A percentile compares a stretch with the other conserved stretches of the same genome.
These are phyloP conservation scores for Coelastrella sp. DNA, from an alignment of 139 green algal genomes.

Conservation along the genomic window DNA sequence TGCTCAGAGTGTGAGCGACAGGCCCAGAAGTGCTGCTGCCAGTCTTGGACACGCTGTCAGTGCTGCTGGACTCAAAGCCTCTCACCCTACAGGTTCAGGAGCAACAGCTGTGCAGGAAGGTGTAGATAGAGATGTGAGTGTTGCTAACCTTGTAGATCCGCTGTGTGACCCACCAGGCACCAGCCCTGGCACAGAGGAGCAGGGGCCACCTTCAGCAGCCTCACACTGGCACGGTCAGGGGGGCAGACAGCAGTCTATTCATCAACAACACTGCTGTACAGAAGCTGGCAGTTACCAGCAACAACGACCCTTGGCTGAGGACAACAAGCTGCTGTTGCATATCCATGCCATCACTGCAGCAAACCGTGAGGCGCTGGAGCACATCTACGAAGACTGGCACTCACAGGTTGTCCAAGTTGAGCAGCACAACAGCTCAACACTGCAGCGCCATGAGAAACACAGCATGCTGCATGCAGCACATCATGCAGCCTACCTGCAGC, in stretches of 20 bases:
- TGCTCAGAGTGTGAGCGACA: background rate
- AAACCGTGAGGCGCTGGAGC: background rate
- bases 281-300: background rate
- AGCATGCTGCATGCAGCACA: constrained; percentile 6
- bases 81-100: background rate
- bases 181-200: background rate
- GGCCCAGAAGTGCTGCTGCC: background rate
- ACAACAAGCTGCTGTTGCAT: background rate
- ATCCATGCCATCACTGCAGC: background rate
- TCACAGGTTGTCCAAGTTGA: constrained; percentile 2
- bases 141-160: no score
- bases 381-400: constrained; percentile 16
- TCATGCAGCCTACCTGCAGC: background rate
- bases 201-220: background rate
- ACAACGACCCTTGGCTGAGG: background rate
- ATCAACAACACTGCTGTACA: background rate
- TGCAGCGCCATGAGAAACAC: background rate
- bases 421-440: constrained; percentile 17
- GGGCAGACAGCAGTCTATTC: background rate
- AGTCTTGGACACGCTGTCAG: no score
- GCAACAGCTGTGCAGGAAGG: background rate
- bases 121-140: background rate
- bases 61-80: background rate
- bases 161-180: background rate
- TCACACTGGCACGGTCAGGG: background rate